Percentiles rank a stretch among this genome's conserved stretches.
These are phyloP conservation scores for Fusarium burgessii DNA, from an alignment of 2,329 filamentous ascomycete genomes.

Conservation along the genomic window DNA sequence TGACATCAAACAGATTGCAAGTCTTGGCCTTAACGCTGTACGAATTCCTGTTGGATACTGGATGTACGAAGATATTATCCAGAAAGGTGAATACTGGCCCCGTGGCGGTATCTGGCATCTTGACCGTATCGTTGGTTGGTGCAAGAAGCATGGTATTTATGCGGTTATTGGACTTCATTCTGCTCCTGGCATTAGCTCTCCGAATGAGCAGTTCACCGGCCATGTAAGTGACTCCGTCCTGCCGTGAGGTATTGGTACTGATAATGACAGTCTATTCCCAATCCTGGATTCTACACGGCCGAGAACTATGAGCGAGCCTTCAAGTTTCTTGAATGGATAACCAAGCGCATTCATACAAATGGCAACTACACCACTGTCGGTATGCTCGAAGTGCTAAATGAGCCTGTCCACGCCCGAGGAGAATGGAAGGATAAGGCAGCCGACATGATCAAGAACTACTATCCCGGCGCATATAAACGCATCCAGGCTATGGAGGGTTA, in stretches of 20 bases:
- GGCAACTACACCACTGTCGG: conserved; percentile 66
- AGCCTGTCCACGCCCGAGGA: conserved; percentile 56
- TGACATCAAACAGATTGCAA: conserved; percentile 43
- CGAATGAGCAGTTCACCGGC: conserved; percentile 44
- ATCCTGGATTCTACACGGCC: conserved; percentile 65
- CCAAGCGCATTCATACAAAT: conserved; percentile 63
- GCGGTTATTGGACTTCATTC: conserved; percentile 46
- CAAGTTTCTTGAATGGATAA: conserved; percentile 67
- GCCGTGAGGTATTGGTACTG: fast-evolving
- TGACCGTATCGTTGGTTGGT: conserved; percentile 46
- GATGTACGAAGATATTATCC: conserved; percentile 44
- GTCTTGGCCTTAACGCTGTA: conserved; percentile 41
- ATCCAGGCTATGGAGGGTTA: conserved; percentile 63
- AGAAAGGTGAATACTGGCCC: conserved; percentile 38
- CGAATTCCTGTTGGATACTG: conserved; percentile 47
- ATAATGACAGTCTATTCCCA: neutral
- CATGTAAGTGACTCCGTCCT: conserved; percentile 45
- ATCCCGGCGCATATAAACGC: conserved; percentile 42
- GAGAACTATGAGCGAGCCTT: conserved; percentile 67
- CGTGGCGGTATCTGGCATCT: conserved; percentile 43
- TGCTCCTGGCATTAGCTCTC: conserved; percentile 38
- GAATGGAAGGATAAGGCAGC: conserved; percentile 22
- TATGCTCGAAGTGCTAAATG: conserved; percentile 70
- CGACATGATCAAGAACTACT: conserved; percentile 46
- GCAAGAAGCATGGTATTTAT: conserved; percentile 39